Percentiles rank a stretch among this genome's conserved stretches.
Evolutionary conservation across 31 red algal genomes (phyloP).

Genomic region (Odonthalia washingtoniensis): DNA sequence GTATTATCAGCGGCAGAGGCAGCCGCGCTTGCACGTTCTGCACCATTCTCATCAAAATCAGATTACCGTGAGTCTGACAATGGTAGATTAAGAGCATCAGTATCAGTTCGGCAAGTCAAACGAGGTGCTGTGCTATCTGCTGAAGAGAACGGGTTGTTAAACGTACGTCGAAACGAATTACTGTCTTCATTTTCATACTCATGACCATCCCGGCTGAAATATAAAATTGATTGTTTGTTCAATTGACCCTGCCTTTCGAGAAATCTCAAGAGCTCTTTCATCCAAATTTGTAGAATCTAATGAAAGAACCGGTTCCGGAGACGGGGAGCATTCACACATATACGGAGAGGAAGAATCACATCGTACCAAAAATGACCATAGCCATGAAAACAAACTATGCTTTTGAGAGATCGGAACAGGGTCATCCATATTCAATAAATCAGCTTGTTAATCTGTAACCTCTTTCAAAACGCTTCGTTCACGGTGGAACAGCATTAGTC

Average conservation of each 20-base stretch:
- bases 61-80: too few species aligned
- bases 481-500: not conserved
- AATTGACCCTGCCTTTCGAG: conserved; percentile 56
- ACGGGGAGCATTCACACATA: conserved; percentile 20
- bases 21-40: too few species aligned
- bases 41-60: too few species aligned
- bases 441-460: conserved; percentile 79
- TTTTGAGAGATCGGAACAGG: conserved; percentile 41
- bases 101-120: too few species aligned
- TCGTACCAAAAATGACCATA: conserved; percentile 91
- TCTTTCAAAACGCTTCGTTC: conserved; percentile 82
- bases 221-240: too few species aligned
- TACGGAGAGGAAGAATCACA: conserved; percentile 59
- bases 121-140: too few species aligned
- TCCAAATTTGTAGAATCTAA: conserved; percentile 72
- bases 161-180: too few species aligned
- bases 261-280: conserved; percentile 70
- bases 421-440: conserved; percentile 35
- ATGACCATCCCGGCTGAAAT: too few species aligned
- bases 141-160: too few species aligned
- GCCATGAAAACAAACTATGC: conserved; percentile 69
- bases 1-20: too few species aligned
- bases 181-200: too few species aligned
- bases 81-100: too few species aligned
- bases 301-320: conserved; percentile 48